These are phyloP conservation scores for Saturnispora ahearnii DNA, from an alignment of 805 yeast species.

Conservation along the genomic window DNA sequence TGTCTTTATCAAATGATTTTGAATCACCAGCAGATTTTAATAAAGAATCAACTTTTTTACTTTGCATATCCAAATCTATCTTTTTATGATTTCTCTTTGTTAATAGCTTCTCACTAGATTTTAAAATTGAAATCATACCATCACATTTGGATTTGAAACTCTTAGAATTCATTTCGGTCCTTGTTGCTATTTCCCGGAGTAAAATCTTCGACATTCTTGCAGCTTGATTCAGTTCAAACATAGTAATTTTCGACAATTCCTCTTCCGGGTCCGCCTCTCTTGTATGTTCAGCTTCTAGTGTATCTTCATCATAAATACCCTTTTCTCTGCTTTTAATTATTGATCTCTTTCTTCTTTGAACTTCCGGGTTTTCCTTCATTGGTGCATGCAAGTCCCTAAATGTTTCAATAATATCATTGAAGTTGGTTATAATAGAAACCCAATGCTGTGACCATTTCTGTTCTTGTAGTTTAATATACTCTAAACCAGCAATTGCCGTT, in stretches of 20 bases:
- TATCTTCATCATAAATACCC: conserved; percentile 23
- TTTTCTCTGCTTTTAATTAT: conserved; percentile 6
- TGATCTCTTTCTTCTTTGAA: conserved; percentile 20
- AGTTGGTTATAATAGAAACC: conserved; percentile 26
- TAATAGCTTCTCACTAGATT: conserved; percentile 32
- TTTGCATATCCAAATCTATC: conserved; percentile 32
- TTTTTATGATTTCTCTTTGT: conserved; percentile 38
- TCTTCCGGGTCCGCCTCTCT: conserved; percentile 20
- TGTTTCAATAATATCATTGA: conserved; percentile 25
- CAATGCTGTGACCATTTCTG: conserved; percentile 23
- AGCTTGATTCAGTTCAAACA: conserved; percentile 25
- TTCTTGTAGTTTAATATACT: conserved; percentile 29
- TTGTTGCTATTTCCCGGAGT: conserved; percentile 18
- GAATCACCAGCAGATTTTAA: conserved; percentile 16
- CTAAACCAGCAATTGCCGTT: conserved; percentile 35
- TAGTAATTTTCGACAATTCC: conserved; percentile 23
- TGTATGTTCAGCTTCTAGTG: not conserved
- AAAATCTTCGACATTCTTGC: conserved; percentile 20
- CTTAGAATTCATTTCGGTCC: conserved; percentile 20
- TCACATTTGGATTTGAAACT: conserved; percentile 29
- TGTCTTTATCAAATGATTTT: conserved; percentile 30
- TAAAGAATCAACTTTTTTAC: conserved; percentile 31
- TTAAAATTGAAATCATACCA: conserved; percentile 33
- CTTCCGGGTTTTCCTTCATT: conserved; percentile 10
- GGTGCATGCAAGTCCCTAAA: conserved; percentile 27